Evolutionary conservation across 108 stramenopile species (phyloP), one percentile per base, ranked within the genome.

Genomic region (Skeletonema costatum): DNA sequence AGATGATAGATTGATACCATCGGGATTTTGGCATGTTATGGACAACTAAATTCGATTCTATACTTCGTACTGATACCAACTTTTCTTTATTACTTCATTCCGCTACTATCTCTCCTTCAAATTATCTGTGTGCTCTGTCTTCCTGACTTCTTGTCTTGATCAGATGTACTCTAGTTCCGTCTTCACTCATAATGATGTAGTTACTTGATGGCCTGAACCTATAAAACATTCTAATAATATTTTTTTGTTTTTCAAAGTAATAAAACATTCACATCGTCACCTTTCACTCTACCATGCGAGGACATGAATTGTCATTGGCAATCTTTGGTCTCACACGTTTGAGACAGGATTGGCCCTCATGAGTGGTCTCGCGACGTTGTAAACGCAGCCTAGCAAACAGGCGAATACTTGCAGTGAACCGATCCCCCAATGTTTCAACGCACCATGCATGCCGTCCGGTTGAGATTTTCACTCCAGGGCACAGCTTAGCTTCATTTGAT

Each of bases 161-260:
- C 68, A n/a, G 66, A 96, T 50, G 73, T 93, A 94, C 50, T 87
- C 77, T 58, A n/a, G n/a, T n/a, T n/a, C n/a, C n/a, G n/a, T n/a
- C n/a, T n/a, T n/a, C n/a, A n/a, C n/a, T n/a, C n/a, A n/a, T n/a
- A n/a, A n/a, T n/a, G n/a, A n/a, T n/a, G n/a, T n/a, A n/a, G n/a
- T n/a, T n/a, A n/a, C n/a, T n/a, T n/a, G n/a, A n/a, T n/a, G n/a
- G n/a, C n/a, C n/a, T n/a, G n/a, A n/a, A n/a, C n/a, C n/a, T n/a
- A n/a, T n/a, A n/a, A n/a, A n/a, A n/a, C n/a, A n/a, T n/a, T n/a
- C n/a, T n/a, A n/a, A n/a, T n/a, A n/a, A n/a, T n/a, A n/a, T n/a
- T n/a, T n/a, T n/a, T n/a, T n/a, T n/a, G n/a, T n/a, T n/a, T n/a
- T n/a, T n/a, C n/a, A n/a, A n/a, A n/a, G n/a, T n/a, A n/a, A n/a